A percentile compares a stretch with the other conserved stretches of the same genome.
Evolutionary conservation across 1,139 yeast species (phyloP).

Genomic region (Debaryomyces fabryi): DNA sequence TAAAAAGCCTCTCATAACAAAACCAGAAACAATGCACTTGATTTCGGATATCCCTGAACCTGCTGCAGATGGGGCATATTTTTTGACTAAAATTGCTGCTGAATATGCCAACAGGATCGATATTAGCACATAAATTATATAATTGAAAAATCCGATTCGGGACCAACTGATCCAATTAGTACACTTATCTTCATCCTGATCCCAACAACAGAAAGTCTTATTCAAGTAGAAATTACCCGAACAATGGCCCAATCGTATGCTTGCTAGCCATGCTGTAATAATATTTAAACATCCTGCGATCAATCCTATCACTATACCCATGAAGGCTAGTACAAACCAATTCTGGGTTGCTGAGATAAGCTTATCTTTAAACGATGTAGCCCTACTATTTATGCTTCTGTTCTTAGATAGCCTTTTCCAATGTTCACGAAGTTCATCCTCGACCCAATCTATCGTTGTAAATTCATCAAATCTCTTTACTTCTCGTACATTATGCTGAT

Average conservation of each 20-base stretch:
- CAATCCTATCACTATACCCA: slow-evolving; percentile 76
- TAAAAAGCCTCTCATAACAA: slow-evolving; percentile 75
- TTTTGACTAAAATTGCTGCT: slow-evolving; percentile 70
- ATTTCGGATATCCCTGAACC: slow-evolving; percentile 98
- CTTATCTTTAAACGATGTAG: slow-evolving; percentile 26
- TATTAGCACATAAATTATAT: slow-evolving; percentile 57
- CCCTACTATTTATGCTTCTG: slow-evolving; percentile 16
- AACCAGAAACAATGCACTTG: slow-evolving; percentile 93
- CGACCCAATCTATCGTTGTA: slow-evolving; percentile 81
- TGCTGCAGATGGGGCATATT: slow-evolving; percentile 87
- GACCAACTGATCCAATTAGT: slow-evolving; percentile 62
- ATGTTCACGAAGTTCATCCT: slow-evolving; percentile 69
- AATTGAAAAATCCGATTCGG: slow-evolving; percentile 45
- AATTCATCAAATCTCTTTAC: slow-evolving; percentile 59
- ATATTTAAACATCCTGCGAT: slow-evolving; percentile 83
- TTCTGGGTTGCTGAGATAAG: slow-evolving; percentile 57
- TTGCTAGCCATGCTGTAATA: slow-evolving; percentile 84
- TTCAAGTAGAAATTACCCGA: slow-evolving; percentile 68
- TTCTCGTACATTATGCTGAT: slow-evolving; percentile 37
- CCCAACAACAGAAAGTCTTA: slow-evolving; percentile 82
- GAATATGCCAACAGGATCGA: slow-evolving; percentile 64
- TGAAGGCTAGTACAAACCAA: slow-evolving; percentile 74
- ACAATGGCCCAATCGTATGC: slow-evolving; percentile 79
- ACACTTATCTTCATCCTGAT: slow-evolving; percentile 52
- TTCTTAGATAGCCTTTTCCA: slow-evolving; percentile 30